Base-by-base conservation (phyloP, 1,284 basidiomycete genomes). In the Pseudozyma thailandica region DNA sequence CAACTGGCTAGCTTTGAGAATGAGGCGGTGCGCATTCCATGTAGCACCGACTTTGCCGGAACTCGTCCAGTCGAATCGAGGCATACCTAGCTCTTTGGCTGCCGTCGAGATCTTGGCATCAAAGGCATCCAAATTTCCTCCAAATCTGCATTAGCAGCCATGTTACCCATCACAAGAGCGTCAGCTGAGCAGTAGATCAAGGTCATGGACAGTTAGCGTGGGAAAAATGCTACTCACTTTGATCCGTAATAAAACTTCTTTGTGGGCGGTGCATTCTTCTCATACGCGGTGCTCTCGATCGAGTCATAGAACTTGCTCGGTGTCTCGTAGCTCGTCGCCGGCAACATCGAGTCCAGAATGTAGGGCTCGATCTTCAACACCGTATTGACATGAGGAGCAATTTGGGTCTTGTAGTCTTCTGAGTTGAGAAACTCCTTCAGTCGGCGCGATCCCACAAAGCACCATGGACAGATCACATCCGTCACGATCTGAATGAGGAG, bases 401-500 rank as follows among this genome's bases (percentile, higher is more conserved):
- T 72, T 27, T 76, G 63, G 30, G 31, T 51, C 31, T 55, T 51
- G 56, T 65, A 76, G 50, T 76, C 74, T 16, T 52, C 42, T 31
- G 66, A 71, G 15, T 55, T 38, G 23, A 75, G 55, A 21, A 72
- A 72, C 5, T 52, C 52, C 46, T 75, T 64, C 33, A 70, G 55
- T 15, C 69, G 49, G 21, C 59, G 54, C 21, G 70, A 62, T 3
- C 71, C 71, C 9, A 74, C 64, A 26, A 63, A 68, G 46, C 74
- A 76, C 74, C 74, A 76, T 7, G 74, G 74, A 43, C 74, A 76
- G 51, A 65, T 66, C 39, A 65, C 50, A 46, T 76, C 74, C 20
- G 68, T 69, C 1, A 64, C 60, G 0, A 74, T 38, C 35, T 76
- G 55, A 16, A 76, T 25, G 1, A 74, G 54, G 1, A 76, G 54